Evolutionary conservation across 2,329 filamentous ascomycete species (phyloP), one percentile per base, ranked within the genome.

Genomic region (Neonectria hederae): DNA sequence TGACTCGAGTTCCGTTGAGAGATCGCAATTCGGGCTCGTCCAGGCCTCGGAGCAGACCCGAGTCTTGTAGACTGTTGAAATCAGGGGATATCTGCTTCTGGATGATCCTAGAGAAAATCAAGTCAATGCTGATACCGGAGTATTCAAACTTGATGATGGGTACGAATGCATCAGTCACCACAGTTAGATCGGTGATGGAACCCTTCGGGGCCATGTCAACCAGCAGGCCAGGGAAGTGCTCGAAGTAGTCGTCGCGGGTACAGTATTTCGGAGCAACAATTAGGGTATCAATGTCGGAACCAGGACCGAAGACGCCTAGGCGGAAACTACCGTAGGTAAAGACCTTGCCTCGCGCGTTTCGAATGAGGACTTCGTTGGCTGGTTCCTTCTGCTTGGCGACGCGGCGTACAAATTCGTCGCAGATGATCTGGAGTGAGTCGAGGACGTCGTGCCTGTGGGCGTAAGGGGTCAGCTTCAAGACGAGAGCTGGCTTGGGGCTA

Each of bases 91-190:
- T 86, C 70, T 93, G 87, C 71, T 88, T 87, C 69, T 93, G 82
- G 21, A 87, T 86, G 69, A 97, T 87, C 59, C 92, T 86, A 69
- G 92, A 91, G 79, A 94, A 94, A 76, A 98, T 97, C 70, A 99
- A 82, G 85, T 99, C 96, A 76, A 99, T 97, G 77, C 93, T 96
- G 76, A 99, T 97, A 54, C 90, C 92, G 55, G 87, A 89, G 71
- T 97, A 93, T 77, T 97, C 93, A 74, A 98, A 92, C 78, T 97
- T 98, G 83, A 99, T 98, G 77, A 99, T 97, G 52, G 96, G 96
- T 8, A 98, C 95, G 75, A 93, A 97, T 4, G 95, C 93, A 74
- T 97, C 95, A 52, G 90, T 90, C 40, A 99, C 96, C 0, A 91
- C 88, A 2, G 92, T 90, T 73, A 97, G 84, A 76, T 97, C 93